Base-by-base conservation (phyloP, 257 asterid genomes). In the Scutellaria baicalensis region DNA sequence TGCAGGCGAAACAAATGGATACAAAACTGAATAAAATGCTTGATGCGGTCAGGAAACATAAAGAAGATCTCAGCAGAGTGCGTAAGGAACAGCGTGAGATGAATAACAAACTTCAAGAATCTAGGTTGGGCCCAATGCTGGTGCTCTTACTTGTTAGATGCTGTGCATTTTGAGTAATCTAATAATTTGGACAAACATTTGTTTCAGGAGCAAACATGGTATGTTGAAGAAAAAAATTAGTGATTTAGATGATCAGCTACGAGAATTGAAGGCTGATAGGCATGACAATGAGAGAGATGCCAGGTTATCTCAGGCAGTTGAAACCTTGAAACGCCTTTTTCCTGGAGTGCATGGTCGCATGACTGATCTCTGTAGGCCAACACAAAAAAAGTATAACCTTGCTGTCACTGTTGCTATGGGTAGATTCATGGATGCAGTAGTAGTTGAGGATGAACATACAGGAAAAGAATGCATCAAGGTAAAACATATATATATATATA, bases 331-430 rank as follows among this genome's bases (percentile, higher is more conserved):
- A 82, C 97, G 97, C 62, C 93, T 89, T 45, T 94, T 94, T 80
- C 89, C 95, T 38, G 97, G 99, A 14, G 99, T 94, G 76, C 97
- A 82, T 84, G 99, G 99, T 76, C 96, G 97, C 71, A 91, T 94
- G 97, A 89, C 96, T 63, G 99, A 94, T 65, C 97, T 94, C 75
- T 94, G 97, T 76, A 78, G 96, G 84, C 96, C 99, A 70, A 91
- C 92, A 73, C 97, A 94, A 70, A 88, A 84, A 76, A 94, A 91
- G 78, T 94, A 91, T 77, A 89, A 89, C 75, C 96, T 94, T 80
- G 99, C 97, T 66, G 97, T 94, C 79, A 94, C 99, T 77, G 97
- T 94, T 83, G 99, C 99, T 59, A 94, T 94, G 99, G 99, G 99
- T 59, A 89, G 87, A 85, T 92, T 89, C 82, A 94, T 94, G 99